Evolutionary conservation across 2,329 filamentous ascomycete genomes (phyloP).

Genomic region (Zasmidium angulare): DNA sequence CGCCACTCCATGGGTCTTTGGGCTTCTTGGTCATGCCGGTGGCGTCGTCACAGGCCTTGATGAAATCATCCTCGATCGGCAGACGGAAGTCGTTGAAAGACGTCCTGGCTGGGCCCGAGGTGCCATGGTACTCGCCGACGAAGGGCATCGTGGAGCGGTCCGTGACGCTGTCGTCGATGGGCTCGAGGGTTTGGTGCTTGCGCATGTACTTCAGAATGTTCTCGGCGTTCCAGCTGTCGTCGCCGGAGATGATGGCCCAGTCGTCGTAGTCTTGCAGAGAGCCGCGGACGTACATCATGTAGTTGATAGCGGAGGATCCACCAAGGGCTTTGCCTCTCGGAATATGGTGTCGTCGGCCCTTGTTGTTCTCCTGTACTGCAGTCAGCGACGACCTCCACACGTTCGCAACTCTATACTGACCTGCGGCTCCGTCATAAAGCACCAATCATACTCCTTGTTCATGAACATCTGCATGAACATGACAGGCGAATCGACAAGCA

Average conservation of each 20-base stretch:
- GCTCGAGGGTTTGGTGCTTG: constrained; percentile 40
- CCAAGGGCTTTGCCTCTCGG: constrained; percentile 40
- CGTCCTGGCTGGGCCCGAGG: constrained; percentile 36
- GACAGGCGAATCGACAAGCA: constrained; percentile 26
- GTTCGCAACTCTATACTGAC: constrained; percentile 4
- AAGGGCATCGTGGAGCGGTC: constrained; percentile 33
- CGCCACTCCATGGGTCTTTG: constrained; percentile 37
- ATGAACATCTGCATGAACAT: constrained; percentile 29
- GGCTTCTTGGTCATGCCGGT: constrained; percentile 38
- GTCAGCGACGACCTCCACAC: constrained; percentile 5
- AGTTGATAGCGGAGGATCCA: constrained; percentile 43
- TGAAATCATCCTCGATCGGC: constrained; percentile 38
- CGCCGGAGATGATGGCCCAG: constrained; percentile 45
- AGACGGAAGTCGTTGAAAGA: constrained; percentile 38
- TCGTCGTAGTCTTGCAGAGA: constrained; percentile 47
- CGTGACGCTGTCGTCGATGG: constrained; percentile 29
- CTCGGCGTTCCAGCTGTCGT: constrained; percentile 48
- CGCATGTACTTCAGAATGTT: constrained; percentile 48
- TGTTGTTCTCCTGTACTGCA: constrained; percentile 13
- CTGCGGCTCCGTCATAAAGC: constrained; percentile 25
- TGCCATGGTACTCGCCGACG: constrained; percentile 37
- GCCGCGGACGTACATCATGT: constrained; percentile 44
- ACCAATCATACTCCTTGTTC: constrained; percentile 28
- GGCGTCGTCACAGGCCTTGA: constrained; percentile 36
- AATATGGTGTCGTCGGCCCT: constrained; percentile 25